Evolutionary conservation across 1,139 yeast species (phyloP).

Genomic region (Cylindricascospora bacillispora): DNA sequence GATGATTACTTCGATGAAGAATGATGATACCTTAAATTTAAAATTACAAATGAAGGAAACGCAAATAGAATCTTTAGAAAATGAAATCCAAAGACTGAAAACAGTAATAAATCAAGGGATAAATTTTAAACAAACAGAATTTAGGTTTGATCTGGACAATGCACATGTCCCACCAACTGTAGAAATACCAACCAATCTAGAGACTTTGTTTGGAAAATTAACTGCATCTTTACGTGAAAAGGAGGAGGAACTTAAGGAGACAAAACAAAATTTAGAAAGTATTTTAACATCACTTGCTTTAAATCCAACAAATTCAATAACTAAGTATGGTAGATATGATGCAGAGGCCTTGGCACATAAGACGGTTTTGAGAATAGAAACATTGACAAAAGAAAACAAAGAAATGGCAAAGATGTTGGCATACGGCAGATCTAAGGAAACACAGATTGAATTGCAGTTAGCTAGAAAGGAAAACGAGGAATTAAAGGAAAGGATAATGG

Average conservation of each 20-base stretch:
- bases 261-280: constrained; percentile 51
- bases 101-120: constrained; percentile 12
- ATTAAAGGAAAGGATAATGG: constrained; percentile 25
- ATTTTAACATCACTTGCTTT: constrained; percentile 42
- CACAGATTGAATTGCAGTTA: constrained; percentile 55
- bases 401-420: constrained; percentile 57
- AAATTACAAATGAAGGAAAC: constrained; percentile 29
- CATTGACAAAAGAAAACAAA: constrained; percentile 58
- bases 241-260: constrained; percentile 43
- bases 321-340: constrained; percentile 47
- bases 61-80: constrained; percentile 29
- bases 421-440: constrained; percentile 58
- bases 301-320: constrained; percentile 32
- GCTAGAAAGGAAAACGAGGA: constrained; percentile 40
- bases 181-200: constrained; percentile 15
- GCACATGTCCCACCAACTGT: constrained; percentile 3
- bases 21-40: too few relatives aligned
- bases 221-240: constrained; percentile 38
- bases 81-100: constrained; percentile 26
- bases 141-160: constrained; percentile 4
- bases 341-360: constrained; percentile 71
- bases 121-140: constrained; percentile 10
- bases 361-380: constrained; percentile 48
- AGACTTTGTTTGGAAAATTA: constrained; percentile 27
- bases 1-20: too few relatives aligned